phyloP scores from a whole-genome alignment of 1,139 yeast species.

The Candida sp. region DNA sequence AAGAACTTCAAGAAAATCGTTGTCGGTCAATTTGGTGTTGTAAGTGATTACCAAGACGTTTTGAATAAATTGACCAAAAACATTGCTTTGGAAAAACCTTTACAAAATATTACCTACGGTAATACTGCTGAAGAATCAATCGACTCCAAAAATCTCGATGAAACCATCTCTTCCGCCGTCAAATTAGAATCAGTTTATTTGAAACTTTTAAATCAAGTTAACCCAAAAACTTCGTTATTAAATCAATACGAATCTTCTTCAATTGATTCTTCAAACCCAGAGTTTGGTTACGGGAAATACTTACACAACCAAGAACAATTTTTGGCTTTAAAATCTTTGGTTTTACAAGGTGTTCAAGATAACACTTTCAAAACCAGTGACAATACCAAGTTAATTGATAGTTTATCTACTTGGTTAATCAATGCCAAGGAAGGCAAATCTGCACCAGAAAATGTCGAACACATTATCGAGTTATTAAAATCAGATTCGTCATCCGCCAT shows the following conservation, averaged over 20 bases:
- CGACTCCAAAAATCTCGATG: not conserved
- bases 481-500: slow-evolving; percentile 32
- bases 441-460: slow-evolving; percentile 20
- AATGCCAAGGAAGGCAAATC: slow-evolving; percentile 29
- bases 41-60: slow-evolving; percentile 43
- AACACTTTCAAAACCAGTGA: slow-evolving; percentile 45
- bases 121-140: slow-evolving; percentile 19
- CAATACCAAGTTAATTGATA: slow-evolving; percentile 49
- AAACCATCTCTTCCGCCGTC: slow-evolving; percentile 43
- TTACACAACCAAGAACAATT: slow-evolving; percentile 55
- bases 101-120: slow-evolving; percentile 66
- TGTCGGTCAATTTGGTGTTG: slow-evolving; percentile 55
- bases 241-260: slow-evolving; percentile 43
- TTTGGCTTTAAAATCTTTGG: slow-evolving; percentile 41
- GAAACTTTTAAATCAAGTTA: slow-evolving; percentile 70
- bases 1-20: slow-evolving; percentile 51
- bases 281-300: slow-evolving; percentile 82
- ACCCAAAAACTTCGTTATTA: slow-evolving; percentile 46
- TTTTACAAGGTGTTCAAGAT: slow-evolving; percentile 48
- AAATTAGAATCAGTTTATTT: slow-evolving; percentile 75
- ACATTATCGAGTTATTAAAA: slow-evolving; percentile 41
- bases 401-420: slow-evolving; percentile 69
- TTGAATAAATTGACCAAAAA: slow-evolving; percentile 52
- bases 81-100: slow-evolving; percentile 49
- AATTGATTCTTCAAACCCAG: slow-evolving; percentile 61